phyloP scores from a whole-genome alignment of 164 flowering plant species.

The Platanus orientalis region DNA sequence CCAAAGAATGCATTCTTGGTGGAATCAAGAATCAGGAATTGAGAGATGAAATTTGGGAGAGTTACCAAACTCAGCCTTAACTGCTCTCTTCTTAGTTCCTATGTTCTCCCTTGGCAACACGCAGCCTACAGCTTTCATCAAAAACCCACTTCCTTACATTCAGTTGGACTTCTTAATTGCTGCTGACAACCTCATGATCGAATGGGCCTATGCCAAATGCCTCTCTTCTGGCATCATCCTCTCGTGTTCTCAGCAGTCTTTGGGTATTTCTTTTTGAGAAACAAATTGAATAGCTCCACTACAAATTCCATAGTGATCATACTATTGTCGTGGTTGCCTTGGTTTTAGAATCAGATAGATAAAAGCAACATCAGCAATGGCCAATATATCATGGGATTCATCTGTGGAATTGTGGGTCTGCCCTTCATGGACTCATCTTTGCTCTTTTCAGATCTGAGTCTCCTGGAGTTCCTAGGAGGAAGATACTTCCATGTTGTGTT shows the following conservation, averaged over 20 bases:
- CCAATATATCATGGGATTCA: slow-evolving; percentile 65
- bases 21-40: too few species aligned
- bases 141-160: slow-evolving; percentile 54
- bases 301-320: slow-evolving; percentile 69
- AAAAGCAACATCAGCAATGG: slow-evolving; percentile 33
- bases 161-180: slow-evolving; percentile 78
- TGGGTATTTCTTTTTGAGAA: slow-evolving; percentile 67
- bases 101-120: slow-evolving; percentile 42
- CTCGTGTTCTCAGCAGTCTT: slow-evolving; percentile 76
- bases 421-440: slow-evolving; percentile 89
- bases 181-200: slow-evolving; percentile 84
- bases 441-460: slow-evolving; percentile 84
- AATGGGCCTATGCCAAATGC: slow-evolving; percentile 92
- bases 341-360: slow-evolving; percentile 77
- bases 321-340: slow-evolving; percentile 75
- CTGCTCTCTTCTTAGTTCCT: slow-evolving; percentile 52
- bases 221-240: slow-evolving; percentile 73
- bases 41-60: too few species aligned
- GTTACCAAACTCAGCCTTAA: too few species aligned
- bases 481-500: slow-evolving; percentile 84
- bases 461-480: slow-evolving; percentile 61
- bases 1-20: too few species aligned
- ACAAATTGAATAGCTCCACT: slow-evolving; percentile 53
- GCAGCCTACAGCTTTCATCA: slow-evolving; percentile 47
- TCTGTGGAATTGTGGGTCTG: slow-evolving; percentile 84